A percentile compares a stretch with the other conserved stretches of the same genome.
phyloP scores from a whole-genome alignment of 257 asterid genomes.

The Nicotiana noctiflora region DNA sequence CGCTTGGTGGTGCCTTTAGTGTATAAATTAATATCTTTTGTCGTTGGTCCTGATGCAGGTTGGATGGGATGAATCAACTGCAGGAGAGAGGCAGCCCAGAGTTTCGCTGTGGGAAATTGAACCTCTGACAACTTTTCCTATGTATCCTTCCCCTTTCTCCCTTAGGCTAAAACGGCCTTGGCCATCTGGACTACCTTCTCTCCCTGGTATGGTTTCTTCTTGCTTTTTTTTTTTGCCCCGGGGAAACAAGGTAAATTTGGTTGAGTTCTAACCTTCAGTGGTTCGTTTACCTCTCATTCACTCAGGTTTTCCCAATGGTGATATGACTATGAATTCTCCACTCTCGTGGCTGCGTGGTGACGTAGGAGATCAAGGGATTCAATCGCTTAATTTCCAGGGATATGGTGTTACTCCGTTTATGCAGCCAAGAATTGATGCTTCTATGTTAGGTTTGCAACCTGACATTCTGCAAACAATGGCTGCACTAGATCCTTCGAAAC shows the following conservation, averaged over 20 bases:
- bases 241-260: background rate
- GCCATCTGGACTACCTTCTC: constrained; percentile 75
- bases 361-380: constrained; percentile 51
- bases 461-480: constrained; percentile 78
- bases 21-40: background rate
- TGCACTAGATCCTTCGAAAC: constrained; percentile 53
- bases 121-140: constrained; percentile 79
- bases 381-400: constrained; percentile 64
- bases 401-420: constrained; percentile 60
- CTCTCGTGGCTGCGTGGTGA: constrained; percentile 73
- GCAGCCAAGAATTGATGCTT: constrained; percentile 69
- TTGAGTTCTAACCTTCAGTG: background rate
- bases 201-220: constrained; percentile 42
- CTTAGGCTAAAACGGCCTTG: constrained; percentile 86
- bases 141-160: constrained; percentile 89
- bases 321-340: constrained; percentile 51
- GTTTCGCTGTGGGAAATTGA: constrained; percentile 94
- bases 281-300: constrained; percentile 5
- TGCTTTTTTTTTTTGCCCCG: background rate
- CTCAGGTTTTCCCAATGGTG: constrained; percentile 59
- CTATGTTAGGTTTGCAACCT: constrained; percentile 68
- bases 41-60: constrained; percentile 39
- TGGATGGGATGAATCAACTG: constrained; percentile 98
- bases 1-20: background rate
- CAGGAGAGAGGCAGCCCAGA: constrained; percentile 93